Percentiles rank a stretch among this genome's conserved stretches.
Evolutionary conservation across 78 protist genomes (phyloP).

Genomic region (Monosiga brevicollis): DNA sequence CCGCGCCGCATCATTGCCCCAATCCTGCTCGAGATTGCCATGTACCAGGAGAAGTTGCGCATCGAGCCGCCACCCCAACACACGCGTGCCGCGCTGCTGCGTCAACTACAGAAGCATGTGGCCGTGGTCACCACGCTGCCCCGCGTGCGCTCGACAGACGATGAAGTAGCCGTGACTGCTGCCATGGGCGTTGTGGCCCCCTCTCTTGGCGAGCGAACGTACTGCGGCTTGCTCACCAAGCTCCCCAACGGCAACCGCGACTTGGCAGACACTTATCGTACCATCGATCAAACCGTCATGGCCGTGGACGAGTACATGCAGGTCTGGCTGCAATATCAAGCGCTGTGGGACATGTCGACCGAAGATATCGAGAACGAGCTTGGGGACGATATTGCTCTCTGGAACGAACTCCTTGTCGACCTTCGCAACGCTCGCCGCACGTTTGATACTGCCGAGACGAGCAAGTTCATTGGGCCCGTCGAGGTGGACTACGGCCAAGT

Average conservation of each 20-base stretch:
- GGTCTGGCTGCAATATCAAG: conserved; percentile 86
- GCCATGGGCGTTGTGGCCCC: background rate
- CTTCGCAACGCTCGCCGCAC: conserved; percentile 50
- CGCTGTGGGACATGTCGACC: conserved; percentile 87
- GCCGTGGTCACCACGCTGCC: conserved; percentile 40
- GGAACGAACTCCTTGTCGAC: conserved; percentile 49
- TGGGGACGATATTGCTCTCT: conserved; percentile 62
- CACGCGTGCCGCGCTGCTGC: conserved; percentile 56
- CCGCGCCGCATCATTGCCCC: background rate
- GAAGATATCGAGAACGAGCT: conserved; percentile 35
- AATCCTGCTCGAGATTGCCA: conserved; percentile 41
- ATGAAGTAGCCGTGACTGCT: background rate
- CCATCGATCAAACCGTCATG: conserved; percentile 40
- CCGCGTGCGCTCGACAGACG: conserved; percentile 46
- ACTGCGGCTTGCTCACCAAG: conserved; percentile 1
- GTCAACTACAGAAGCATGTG: conserved; percentile 48
- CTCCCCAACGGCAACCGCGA: conserved; percentile 15
- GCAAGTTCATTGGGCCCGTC: conserved; percentile 62
- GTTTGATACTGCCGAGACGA: conserved; percentile 62
- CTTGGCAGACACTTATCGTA: conserved; percentile 35
- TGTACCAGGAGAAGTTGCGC: conserved; percentile 56
- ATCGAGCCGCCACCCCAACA: conserved; percentile 74
- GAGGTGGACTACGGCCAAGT: conserved; percentile 72
- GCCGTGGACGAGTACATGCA: conserved; percentile 41
- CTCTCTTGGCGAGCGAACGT: background rate